Evolutionary conservation across 176 grass and related monocot genomes (phyloP), one percentile per base, ranked within the genome.

Genomic region (Stipa capillata): DNA sequence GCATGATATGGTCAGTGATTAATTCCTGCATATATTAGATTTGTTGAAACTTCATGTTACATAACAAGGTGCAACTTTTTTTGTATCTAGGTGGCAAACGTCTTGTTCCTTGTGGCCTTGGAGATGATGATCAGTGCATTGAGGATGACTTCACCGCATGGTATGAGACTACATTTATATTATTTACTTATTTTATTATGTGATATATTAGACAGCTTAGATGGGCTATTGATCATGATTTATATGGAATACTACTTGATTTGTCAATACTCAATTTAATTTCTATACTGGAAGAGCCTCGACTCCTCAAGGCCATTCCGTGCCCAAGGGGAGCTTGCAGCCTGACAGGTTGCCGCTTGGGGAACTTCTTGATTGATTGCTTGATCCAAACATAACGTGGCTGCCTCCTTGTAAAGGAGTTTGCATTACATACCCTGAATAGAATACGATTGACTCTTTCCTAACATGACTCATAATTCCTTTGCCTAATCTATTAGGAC

Each of bases 51-150:
- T 40, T 23, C 49, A 13, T 11, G 0, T 17, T 61, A 52, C 6
- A 45, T 64, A 45, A 37, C 18, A 62, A 45, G 25, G 33, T 79
- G 7, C 24, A 10, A 2, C n/a, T n/a, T n/a, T 20, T 67, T 39
- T 48, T 85, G 35, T 58, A 42, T 71, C 32, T 78, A 99, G 96
- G 96, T 91, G 96, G 80, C 61, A 93, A 93, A 72, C 86, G 78
- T 76, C 89, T 99, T 80, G 69, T 91, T 77, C 81, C 92, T 15
- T 82, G 93, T 52, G 96, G 96, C 59, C 79, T 99, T 69, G 96
- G 96, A 85, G 96, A 99, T 76, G 96, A 99, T 79, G 90, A 99
- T 76, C 96, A 95, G 72, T 99, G 89, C 76, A 99, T 99, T 73
- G 96, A 99, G 72, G 96, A 99, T 82, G 92, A 99, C 36, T 94